phyloP scores from a whole-genome alignment of 306 rosid genomes.

The Crotalaria pallida region DNA sequence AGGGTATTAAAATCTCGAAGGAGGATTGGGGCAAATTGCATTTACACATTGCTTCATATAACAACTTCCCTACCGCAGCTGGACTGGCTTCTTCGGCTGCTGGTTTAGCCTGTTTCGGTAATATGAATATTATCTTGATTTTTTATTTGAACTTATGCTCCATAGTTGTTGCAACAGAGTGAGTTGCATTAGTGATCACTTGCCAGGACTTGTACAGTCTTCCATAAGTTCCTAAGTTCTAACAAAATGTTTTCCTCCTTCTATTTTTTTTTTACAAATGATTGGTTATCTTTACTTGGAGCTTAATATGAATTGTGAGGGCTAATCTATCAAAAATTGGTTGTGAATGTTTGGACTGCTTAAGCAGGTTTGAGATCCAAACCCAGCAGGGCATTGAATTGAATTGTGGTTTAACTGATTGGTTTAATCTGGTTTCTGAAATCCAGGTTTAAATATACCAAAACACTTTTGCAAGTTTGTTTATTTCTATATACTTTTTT shows the following conservation, averaged over 20 bases:
- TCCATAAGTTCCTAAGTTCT: neutral
- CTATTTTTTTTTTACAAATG: neutral
- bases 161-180: neutral
- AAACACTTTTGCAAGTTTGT: neutral
- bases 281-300: neutral
- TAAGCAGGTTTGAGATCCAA: slow-evolving; percentile 3
- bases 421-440: neutral
- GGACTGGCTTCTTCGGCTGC: slow-evolving; percentile 99
- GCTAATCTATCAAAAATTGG: neutral
- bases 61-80: slow-evolving; percentile 98
- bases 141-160: neutral
- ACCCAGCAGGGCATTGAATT: neutral
- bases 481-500: neutral
- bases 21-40: slow-evolving; percentile 83
- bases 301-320: neutral
- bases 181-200: slow-evolving; percentile 1
- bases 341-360: slow-evolving; percentile 2
- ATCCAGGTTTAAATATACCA: neutral
- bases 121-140: neutral
- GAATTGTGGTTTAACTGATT: neutral
- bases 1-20: slow-evolving; percentile 66
- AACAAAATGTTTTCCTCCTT: neutral
- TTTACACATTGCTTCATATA: slow-evolving; percentile 79
- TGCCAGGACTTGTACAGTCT: slow-evolving; percentile 6
- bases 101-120: slow-evolving; percentile 96